phyloP scores from a whole-genome alignment of 371 early-diverging fungal genomes.

The Batkoa obscura region DNA sequence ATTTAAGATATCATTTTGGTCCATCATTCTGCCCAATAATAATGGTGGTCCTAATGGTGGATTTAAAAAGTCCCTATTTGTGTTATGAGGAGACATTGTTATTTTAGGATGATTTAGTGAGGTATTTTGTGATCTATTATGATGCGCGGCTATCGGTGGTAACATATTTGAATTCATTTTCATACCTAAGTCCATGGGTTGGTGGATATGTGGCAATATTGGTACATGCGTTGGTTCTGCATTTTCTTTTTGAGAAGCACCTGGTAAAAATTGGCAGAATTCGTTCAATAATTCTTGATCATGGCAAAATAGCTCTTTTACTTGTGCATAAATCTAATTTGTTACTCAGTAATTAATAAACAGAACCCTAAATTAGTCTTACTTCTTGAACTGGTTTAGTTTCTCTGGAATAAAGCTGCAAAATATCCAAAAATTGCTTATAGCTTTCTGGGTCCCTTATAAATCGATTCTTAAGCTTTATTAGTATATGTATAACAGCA shows the following conservation, averaged over 20 bases:
- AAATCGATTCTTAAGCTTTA: constrained; percentile 45
- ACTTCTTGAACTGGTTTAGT: constrained; percentile 73
- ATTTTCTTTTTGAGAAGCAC: too few relatives aligned
- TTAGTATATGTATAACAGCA: not conserved
- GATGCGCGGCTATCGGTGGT: not conserved
- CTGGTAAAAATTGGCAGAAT: constrained; percentile 91
- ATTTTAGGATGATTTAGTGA: not conserved
- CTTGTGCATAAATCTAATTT: constrained; percentile 65
- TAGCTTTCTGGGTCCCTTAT: constrained; percentile 74
- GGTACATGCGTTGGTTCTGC: too few relatives aligned
- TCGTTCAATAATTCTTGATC: constrained; percentile 83
- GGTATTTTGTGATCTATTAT: not conserved
- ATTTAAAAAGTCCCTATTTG: not conserved
- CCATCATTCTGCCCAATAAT: too few relatives aligned
- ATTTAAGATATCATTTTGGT: too few relatives aligned
- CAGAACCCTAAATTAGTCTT: constrained; percentile 6
- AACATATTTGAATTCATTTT: too few relatives aligned
- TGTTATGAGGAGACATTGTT: not conserved
- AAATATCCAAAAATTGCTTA: constrained; percentile 83
- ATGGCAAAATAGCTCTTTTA: constrained; percentile 57
- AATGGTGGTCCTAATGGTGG: too few relatives aligned
- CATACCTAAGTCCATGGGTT: too few relatives aligned
- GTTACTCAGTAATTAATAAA: too few relatives aligned
- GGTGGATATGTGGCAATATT: too few relatives aligned
- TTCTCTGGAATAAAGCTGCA: constrained; percentile 84